Evolutionary conservation across 805 yeast genomes (phyloP).

Genomic region (Monosporozyma siamensis): DNA sequence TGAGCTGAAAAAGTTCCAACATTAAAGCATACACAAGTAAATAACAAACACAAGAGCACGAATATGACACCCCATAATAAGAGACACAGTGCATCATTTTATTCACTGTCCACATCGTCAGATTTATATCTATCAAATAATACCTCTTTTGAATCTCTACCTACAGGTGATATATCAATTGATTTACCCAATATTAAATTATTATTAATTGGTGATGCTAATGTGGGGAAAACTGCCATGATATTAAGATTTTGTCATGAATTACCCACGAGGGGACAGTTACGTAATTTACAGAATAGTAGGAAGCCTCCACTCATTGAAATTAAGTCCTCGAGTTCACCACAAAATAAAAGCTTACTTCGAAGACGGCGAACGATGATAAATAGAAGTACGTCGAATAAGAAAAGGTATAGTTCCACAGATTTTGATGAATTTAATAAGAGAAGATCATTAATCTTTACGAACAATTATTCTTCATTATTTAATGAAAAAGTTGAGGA

Average conservation of each 20-base stretch:
- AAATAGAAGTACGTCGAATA: slow-evolving; percentile 3
- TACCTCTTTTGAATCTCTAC: slow-evolving; percentile 4
- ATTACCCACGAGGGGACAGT: slow-evolving; percentile 21
- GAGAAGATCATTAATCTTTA: slow-evolving; percentile 8
- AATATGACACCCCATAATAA: not conserved
- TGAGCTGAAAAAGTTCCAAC: not conserved
- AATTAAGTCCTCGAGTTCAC: too few species aligned
- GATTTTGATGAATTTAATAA: slow-evolving; percentile 25
- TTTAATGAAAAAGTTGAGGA: not conserved
- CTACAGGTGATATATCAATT: not conserved
- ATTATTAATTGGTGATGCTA: slow-evolving; percentile 37
- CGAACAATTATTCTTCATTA: not conserved
- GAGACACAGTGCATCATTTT: not conserved
- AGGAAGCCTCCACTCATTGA: too few species aligned
- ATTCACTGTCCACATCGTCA: not conserved
- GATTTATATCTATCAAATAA: slow-evolving; percentile 8
- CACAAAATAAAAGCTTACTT: not conserved
- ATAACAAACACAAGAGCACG: not conserved
- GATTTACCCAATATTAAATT: not conserved
- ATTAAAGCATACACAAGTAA: too few species aligned
- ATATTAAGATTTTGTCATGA: slow-evolving; percentile 36
- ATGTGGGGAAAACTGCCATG: slow-evolving; percentile 42
- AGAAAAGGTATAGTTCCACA: slow-evolving; percentile 27
- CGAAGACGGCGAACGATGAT: not conserved
- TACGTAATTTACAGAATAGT: not conserved